Evolutionary conservation across 2,329 filamentous ascomycete genomes (phyloP).

Genomic region (Fusarium robinianum): DNA sequence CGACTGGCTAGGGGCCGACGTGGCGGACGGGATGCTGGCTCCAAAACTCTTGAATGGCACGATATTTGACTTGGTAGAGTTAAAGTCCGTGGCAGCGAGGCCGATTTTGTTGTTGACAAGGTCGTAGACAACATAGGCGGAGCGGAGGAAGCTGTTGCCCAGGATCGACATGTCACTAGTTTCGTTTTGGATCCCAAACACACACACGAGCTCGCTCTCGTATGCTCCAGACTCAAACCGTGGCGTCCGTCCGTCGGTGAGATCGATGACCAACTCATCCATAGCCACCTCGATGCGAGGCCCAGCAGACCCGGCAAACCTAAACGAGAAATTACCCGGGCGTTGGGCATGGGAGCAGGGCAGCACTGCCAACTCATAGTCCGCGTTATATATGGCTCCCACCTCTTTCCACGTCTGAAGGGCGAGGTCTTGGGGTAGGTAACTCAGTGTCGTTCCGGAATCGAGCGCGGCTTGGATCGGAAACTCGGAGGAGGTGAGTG

Average conservation of each 20-base stretch:
- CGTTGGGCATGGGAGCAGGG: conserved; percentile 54
- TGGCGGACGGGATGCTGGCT: conserved; percentile 57
- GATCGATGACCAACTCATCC: conserved; percentile 59
- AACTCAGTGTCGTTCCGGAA: conserved; percentile 74
- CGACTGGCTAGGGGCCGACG: conserved; percentile 47
- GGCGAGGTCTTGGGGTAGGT: conserved; percentile 66
- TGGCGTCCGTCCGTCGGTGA: conserved; percentile 43
- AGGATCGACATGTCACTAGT: conserved; percentile 51
- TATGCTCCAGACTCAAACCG: conserved; percentile 48
- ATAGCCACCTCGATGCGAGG: conserved; percentile 57
- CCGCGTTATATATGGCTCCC: conserved; percentile 52
- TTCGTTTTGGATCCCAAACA: conserved; percentile 61
- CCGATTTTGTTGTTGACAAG: conserved; percentile 61
- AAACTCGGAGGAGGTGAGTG: conserved; percentile 47
- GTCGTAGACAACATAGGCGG: conserved; percentile 65
- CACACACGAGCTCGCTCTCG: conserved; percentile 53
- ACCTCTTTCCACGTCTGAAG: conserved; percentile 58
- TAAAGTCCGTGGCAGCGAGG: conserved; percentile 60
- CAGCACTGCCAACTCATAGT: conserved; percentile 49
- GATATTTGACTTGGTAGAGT: conserved; percentile 54
- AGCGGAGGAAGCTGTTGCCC: conserved; percentile 63
- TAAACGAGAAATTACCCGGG: conserved; percentile 58
- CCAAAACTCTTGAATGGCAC: conserved; percentile 55
- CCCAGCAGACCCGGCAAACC: conserved; percentile 54
- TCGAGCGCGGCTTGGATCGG: conserved; percentile 70